Conservation (phyloP, 805 yeast genomes). For the Ogataea populi-albae region DNA sequence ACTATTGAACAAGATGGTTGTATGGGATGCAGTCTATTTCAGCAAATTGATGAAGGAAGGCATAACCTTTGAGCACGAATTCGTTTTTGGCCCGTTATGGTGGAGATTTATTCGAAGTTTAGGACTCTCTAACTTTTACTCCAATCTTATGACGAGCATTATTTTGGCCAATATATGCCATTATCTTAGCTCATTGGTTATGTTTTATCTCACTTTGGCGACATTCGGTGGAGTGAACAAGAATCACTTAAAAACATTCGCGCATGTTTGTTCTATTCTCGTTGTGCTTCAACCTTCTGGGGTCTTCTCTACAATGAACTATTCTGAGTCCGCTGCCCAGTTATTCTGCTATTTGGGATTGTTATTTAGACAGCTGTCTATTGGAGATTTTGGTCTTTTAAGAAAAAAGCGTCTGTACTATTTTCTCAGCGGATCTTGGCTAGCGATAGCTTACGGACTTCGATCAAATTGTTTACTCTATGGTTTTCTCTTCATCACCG, state of each 20-base stretch:
- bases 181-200: conserved; percentile 42
- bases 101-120: conserved; percentile 39
- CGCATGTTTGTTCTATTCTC: conserved; percentile 30
- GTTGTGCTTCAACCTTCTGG: conserved; percentile 76
- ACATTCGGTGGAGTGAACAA: conserved; percentile 12
- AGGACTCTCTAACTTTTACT: conserved; percentile 36
- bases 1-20: conserved; percentile 52
- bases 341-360: conserved; percentile 57
- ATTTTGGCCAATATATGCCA: conserved; percentile 53
- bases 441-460: conserved; percentile 57
- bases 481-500: conserved; percentile 65
- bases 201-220: conserved; percentile 46
- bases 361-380: conserved; percentile 41
- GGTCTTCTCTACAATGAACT: conserved; percentile 67
- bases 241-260: conserved; percentile 5
- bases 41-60: conserved; percentile 51
- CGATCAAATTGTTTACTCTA: conserved; percentile 75
- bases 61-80: conserved; percentile 77
- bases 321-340: conserved; percentile 74
- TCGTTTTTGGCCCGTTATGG: conserved; percentile 85
- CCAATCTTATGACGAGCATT: conserved; percentile 46
- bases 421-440: conserved; percentile 49
- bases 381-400: conserved; percentile 1
- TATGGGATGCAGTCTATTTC: conserved; percentile 89
- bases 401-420: conserved; percentile 23